phyloP scores from a whole-genome alignment of 495 filamentous ascomycete genomes.

The Talaromyces trachyspermus region DNA sequence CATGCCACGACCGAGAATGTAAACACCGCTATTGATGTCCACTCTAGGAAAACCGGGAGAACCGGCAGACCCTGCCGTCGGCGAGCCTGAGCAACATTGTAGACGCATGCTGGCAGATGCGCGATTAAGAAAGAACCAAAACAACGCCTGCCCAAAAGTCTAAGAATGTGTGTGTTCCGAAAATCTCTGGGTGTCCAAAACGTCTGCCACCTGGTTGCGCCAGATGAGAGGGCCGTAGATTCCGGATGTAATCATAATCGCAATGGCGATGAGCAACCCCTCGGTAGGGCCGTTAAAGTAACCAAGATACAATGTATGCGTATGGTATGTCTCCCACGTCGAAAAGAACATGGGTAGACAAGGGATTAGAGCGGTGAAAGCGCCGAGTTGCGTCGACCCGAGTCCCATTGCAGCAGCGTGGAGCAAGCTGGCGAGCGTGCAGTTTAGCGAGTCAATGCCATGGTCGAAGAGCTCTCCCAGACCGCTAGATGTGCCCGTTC shows the following conservation, averaged over 20 bases:
- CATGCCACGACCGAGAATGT: slow-evolving; percentile 66
- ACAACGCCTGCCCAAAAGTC: slow-evolving; percentile 86
- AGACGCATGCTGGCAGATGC: slow-evolving; percentile 73
- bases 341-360: slow-evolving; percentile 98
- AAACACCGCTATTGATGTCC: slow-evolving; percentile 84
- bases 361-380: slow-evolving; percentile 85
- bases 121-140: slow-evolving; percentile 62
- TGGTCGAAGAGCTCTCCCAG: slow-evolving; percentile 97
- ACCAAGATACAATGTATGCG: slow-evolving; percentile 92
- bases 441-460: slow-evolving; percentile 96
- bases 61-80: slow-evolving; percentile 65
- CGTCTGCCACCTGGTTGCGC: slow-evolving; percentile 60
- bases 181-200: slow-evolving; percentile 53
- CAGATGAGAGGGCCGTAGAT: slow-evolving; percentile 85
- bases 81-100: slow-evolving; percentile 75
- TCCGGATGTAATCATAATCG: slow-evolving; percentile 77
- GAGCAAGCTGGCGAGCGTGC: slow-evolving; percentile 80
- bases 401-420: slow-evolving; percentile 89
- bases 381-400: slow-evolving; percentile 70
- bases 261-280: slow-evolving; percentile 81
- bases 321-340: slow-evolving; percentile 99
- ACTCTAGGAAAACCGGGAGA: slow-evolving; percentile 83
- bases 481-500: slow-evolving; percentile 90
- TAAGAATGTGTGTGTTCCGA: slow-evolving; percentile 60
- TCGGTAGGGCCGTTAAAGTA: slow-evolving; percentile 98